Evolutionary conservation across 441 rosid genomes (phyloP).

Genomic region (Manihot esculenta): DNA sequence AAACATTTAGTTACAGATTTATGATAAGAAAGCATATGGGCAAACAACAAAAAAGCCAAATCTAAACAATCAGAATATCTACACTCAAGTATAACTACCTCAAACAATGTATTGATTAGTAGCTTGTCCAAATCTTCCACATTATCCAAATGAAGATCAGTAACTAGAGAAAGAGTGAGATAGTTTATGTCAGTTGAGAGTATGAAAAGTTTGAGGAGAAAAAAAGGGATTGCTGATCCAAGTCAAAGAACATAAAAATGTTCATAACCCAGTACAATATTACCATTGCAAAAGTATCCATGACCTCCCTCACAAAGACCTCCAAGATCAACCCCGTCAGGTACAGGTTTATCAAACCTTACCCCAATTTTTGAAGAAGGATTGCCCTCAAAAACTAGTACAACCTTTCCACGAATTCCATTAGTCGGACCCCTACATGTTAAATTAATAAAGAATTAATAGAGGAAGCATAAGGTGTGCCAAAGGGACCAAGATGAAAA

Average conservation of each 20-base stretch:
- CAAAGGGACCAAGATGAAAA: constrained; percentile 12
- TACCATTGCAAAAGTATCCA: constrained; percentile 79
- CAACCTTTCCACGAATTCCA: constrained; percentile 65
- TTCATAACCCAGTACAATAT: constrained; percentile 15
- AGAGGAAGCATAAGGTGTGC: constrained; percentile 8
- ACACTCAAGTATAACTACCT: constrained; percentile 39
- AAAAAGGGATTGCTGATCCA: constrained; percentile 5
- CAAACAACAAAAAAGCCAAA: constrained; percentile 14
- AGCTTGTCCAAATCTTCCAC: constrained; percentile 64
- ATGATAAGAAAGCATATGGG: constrained; percentile 20
- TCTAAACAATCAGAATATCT: not conserved
- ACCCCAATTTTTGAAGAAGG: constrained; percentile 69
- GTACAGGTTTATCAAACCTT: constrained; percentile 61
- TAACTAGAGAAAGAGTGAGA: constrained; percentile 33
- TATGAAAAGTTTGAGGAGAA: constrained; percentile 11
- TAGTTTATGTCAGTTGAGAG: constrained; percentile 17
- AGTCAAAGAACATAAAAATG: constrained; percentile 10
- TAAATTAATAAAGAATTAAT: constrained; percentile 25
- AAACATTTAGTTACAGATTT: constrained; percentile 17
- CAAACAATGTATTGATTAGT: constrained; percentile 62
- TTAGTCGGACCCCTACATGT: constrained; percentile 55
- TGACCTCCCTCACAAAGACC: constrained; percentile 56
- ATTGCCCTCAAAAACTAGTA: constrained; percentile 57
- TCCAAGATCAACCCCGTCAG: constrained; percentile 79
- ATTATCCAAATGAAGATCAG: constrained; percentile 67